phyloP scores from a whole-genome alignment of 768 basidiomycete species.

The Suillus alpinus region DNA sequence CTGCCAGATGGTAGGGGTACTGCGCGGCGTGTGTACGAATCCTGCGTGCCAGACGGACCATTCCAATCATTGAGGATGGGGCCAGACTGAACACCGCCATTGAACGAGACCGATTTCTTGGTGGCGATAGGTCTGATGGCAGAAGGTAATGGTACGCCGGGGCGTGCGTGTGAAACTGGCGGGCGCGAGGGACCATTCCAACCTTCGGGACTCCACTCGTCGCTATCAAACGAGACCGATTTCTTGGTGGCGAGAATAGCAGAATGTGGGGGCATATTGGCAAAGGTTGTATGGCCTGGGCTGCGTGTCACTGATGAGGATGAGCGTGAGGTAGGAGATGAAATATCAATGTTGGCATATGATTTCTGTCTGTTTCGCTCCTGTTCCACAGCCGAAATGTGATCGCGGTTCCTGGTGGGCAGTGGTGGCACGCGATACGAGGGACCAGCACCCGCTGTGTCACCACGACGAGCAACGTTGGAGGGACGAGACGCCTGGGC shows the following conservation, averaged over 20 bases:
- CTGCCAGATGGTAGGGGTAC: constrained; percentile 24
- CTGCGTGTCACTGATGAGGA: constrained; percentile 7
- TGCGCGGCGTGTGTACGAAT: background rate
- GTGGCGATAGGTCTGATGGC: background rate
- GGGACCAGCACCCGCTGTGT: constrained; percentile 47
- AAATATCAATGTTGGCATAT: background rate
- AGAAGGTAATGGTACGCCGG: background rate
- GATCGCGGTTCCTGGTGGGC: constrained; percentile 30
- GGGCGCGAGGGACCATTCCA: constrained; percentile 19
- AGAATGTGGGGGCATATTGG: background rate
- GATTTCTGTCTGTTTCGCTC: constrained; percentile 12
- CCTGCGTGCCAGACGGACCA: background rate
- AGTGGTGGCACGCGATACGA: constrained; percentile 41
- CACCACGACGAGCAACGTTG: constrained; percentile 42
- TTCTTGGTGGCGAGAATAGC: constrained; percentile 21
- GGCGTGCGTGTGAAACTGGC: background rate
- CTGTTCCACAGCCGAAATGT: constrained; percentile 21
- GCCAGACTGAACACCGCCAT: background rate
- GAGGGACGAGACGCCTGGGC: constrained; percentile 37
- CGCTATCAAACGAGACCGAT: constrained; percentile 22
- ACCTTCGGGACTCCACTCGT: constrained; percentile 14
- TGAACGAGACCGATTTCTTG: background rate
- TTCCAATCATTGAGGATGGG: background rate
- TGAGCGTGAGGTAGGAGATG: constrained; percentile 8
- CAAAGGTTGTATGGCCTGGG: background rate